A percentile compares a stretch with the other conserved stretches of the same genome.
Evolutionary conservation across 495 filamentous ascomycete species (phyloP).

Genomic region (Penicillium longicatenatum): DNA sequence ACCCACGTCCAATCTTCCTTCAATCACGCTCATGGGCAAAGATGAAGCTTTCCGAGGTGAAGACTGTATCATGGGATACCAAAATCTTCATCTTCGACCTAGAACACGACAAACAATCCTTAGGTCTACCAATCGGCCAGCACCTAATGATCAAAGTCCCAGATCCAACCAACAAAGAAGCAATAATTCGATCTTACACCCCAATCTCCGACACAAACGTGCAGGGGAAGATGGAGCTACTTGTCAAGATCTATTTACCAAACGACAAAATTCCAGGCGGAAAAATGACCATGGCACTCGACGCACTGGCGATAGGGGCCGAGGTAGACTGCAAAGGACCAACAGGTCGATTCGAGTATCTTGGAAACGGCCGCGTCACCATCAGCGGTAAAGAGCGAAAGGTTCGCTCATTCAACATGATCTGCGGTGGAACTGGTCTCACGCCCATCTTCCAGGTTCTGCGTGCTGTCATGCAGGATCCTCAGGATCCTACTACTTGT

Average conservation of each 20-base stretch:
- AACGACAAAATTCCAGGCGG: slow-evolving; percentile 63
- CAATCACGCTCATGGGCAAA: slow-evolving; percentile 71
- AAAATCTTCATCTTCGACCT: slow-evolving; percentile 82
- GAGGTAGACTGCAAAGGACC: slow-evolving; percentile 88
- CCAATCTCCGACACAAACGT: slow-evolving; percentile 70
- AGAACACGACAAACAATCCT: slow-evolving; percentile 65
- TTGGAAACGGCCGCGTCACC: slow-evolving; percentile 63
- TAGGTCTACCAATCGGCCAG: slow-evolving; percentile 86
- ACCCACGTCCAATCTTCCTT: slow-evolving; percentile 64
- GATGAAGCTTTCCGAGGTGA: slow-evolving; percentile 65
- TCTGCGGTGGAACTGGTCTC: slow-evolving; percentile 86
- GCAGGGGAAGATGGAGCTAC: slow-evolving; percentile 66
- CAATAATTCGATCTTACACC: slow-evolving; percentile 86
- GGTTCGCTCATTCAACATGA: slow-evolving; percentile 79
- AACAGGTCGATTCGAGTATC: slow-evolving; percentile 84
- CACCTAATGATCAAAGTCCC: slow-evolving; percentile 85
- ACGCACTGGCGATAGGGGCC: slow-evolving; percentile 68
- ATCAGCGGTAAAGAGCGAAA: slow-evolving; percentile 59
- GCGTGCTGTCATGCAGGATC: slow-evolving; percentile 68
- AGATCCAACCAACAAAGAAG: slow-evolving; percentile 66
- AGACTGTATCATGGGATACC: slow-evolving; percentile 74
- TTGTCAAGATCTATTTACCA: slow-evolving; percentile 86
- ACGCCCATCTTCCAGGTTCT: slow-evolving; percentile 92
- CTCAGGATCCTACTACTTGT: slow-evolving; percentile 60
- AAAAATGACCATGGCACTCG: slow-evolving; percentile 82